A percentile compares a stretch with the other conserved stretches of the same genome.
Conservation (phyloP, 2,329 filamentous ascomycete species). For the Simplicillium sp. region DNA sequence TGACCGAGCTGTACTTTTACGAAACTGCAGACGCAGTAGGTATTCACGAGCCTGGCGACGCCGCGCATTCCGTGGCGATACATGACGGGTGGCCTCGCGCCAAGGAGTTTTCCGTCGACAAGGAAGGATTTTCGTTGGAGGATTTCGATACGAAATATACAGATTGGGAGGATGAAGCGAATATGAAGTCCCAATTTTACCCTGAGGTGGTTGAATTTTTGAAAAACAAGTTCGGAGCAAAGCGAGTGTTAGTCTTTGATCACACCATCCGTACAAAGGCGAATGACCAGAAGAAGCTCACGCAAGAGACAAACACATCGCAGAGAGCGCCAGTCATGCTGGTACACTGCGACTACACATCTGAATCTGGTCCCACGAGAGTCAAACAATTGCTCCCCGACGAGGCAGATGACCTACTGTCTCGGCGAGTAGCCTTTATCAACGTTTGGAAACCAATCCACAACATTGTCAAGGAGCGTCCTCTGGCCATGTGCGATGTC, state of each 20-base stretch:
- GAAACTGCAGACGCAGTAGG: not conserved
- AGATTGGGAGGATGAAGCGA: slow-evolving; percentile 1
- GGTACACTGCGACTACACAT: slow-evolving; percentile 3
- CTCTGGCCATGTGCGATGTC: slow-evolving; percentile 3
- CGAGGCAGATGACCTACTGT: slow-evolving; percentile 2
- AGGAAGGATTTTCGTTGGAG: slow-evolving; percentile 2
- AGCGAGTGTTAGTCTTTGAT: slow-evolving; percentile 2
- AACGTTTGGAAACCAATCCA: slow-evolving; percentile 3
- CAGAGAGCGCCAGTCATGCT: slow-evolving; percentile 1
- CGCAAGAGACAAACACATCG: slow-evolving; percentile 1
- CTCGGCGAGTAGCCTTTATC: slow-evolving; percentile 2
- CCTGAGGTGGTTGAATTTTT: slow-evolving; percentile 2
- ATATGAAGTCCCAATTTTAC: not conserved
- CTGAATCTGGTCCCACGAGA: not conserved
- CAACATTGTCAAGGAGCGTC: slow-evolving; percentile 1
- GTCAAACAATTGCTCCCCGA: slow-evolving; percentile 1
- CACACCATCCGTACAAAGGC: slow-evolving; percentile 3
- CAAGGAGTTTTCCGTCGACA: slow-evolving; percentile 1
- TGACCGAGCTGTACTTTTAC: not conserved
- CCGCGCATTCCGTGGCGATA: slow-evolving; percentile 1
- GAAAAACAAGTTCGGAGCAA: not conserved
- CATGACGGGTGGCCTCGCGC: not conserved
- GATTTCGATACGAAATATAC: slow-evolving; percentile 1
- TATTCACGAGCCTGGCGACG: slow-evolving; percentile 1
- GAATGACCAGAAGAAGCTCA: slow-evolving; percentile 3